Evolutionary conservation across 2,329 filamentous ascomycete species (phyloP).

Genomic region (Alternaria hordeiaustralica): DNA sequence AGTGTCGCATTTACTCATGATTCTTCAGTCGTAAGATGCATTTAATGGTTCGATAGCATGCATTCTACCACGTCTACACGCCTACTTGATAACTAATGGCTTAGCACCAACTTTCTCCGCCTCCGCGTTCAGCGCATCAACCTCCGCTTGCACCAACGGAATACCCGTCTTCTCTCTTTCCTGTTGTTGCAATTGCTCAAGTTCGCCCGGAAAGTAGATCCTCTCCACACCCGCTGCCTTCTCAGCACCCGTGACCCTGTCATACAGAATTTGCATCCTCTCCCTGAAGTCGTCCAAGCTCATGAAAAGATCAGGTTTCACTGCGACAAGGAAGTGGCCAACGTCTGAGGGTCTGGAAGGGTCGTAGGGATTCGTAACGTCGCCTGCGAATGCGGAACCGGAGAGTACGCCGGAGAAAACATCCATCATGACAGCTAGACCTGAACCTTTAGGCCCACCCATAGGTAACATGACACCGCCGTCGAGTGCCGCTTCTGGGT

Average conservation of each 20-base stretch:
- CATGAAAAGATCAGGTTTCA: slow-evolving; percentile 79
- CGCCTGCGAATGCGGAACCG: slow-evolving; percentile 77
- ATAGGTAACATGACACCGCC: slow-evolving; percentile 77
- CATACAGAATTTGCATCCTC: slow-evolving; percentile 65
- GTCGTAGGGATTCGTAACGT: slow-evolving; percentile 79
- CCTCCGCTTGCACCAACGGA: slow-evolving; percentile 56
- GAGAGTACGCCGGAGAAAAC: slow-evolving; percentile 82
- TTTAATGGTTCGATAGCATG: rapidly evolving
- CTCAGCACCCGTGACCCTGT: slow-evolving; percentile 59
- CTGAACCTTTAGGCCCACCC: slow-evolving; percentile 83
- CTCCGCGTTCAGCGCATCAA: slow-evolving; percentile 57
- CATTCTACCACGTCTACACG: neutral
- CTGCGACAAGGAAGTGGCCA: slow-evolving; percentile 69
- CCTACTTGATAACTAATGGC: neutral
- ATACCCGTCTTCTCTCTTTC: slow-evolving; percentile 53
- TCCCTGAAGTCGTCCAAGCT: slow-evolving; percentile 71
- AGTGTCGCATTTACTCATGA: too few species aligned
- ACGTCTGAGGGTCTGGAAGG: slow-evolving; percentile 71
- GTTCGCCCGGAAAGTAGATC: slow-evolving; percentile 62
- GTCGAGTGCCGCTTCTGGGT: slow-evolving; percentile 72
- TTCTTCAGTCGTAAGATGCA: too few species aligned
- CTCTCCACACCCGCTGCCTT: slow-evolving; percentile 61
- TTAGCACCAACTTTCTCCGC: slow-evolving; percentile 51
- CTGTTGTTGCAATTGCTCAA: slow-evolving; percentile 12
- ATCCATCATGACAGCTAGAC: slow-evolving; percentile 84